phyloP scores from a whole-genome alignment of 2,329 filamentous ascomycete species.

The Ceratocystis cacaofunesta region DNA sequence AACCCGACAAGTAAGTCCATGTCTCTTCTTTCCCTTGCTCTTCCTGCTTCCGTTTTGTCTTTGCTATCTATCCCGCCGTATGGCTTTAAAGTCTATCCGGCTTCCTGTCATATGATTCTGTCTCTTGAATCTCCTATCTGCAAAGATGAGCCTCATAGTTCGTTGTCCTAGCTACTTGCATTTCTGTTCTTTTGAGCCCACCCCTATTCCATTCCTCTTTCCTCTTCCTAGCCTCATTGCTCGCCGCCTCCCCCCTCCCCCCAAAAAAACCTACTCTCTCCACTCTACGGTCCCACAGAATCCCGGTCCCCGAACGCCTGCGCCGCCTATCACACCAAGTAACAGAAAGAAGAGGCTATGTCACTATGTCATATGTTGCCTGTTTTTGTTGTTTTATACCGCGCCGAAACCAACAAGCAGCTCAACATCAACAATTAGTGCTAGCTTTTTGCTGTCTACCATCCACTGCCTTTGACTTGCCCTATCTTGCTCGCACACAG shows the following conservation, averaged over 20 bases:
- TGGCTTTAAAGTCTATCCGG: not conserved
- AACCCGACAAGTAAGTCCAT: slow-evolving; percentile 41
- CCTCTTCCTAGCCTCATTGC: not conserved
- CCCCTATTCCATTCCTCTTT: not conserved
- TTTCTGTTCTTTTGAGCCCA: no score
- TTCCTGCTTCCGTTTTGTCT: slow-evolving; percentile 11
- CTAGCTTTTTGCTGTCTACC: not conserved
- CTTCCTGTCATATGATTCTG: not conserved
- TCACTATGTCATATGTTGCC: slow-evolving; percentile 1
- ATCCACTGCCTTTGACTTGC: no score
- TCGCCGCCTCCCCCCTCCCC: not conserved
- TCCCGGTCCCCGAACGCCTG: slow-evolving; percentile 11
- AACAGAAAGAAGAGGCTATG: not conserved
- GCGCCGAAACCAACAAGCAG: not conserved
- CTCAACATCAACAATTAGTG: not conserved
- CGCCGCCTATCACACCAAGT: slow-evolving; percentile 4
- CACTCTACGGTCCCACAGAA: slow-evolving; percentile 15
- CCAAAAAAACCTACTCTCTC: not conserved
- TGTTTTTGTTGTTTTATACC: not conserved
- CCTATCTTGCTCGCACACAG: no score
- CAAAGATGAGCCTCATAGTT: no score
- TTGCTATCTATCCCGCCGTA: slow-evolving; percentile 2
- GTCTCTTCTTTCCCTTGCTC: not conserved
- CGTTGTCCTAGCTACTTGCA: no score
- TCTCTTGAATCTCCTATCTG: not conserved